Evolutionary conservation across 306 rosid genomes (phyloP), one percentile per base, ranked within the genome.

Genomic region (Vigna trinervia): DNA sequence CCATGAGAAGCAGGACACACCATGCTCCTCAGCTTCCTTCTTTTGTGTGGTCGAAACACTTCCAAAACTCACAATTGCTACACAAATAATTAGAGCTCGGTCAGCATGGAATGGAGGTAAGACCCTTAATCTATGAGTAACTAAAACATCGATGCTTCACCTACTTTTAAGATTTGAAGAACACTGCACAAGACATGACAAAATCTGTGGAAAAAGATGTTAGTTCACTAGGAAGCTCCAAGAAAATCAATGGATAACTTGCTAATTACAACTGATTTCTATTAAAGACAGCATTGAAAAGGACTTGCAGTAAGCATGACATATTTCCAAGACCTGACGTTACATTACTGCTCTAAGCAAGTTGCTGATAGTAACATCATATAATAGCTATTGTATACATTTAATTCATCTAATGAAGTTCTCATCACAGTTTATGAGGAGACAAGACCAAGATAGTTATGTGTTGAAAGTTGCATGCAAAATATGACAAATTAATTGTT

Each of bases 1-100:
- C 98, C 97, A 95, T n/a, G 97, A 90, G 84, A 87, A 95, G 84
- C 97, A 92, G 43, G 96, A 86, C 3, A 84, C 86, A 36, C 97
- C 97, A 45, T 38, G 69, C 48, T 85, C 89, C 82, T 89, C 93
- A n/a, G 97, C 96, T 90, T 92, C 93, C 80, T 90, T 84, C 91
- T 90, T 92, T 82, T 89, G 97, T 4, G 81, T 0, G 34, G 82
- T 83, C 12, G 97, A 89, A 65, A 92, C 76, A 78, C 83, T 85
- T 58, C 86, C 87, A 83, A 95, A 95, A 66, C 97, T 92, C 83
- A 95, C 93, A 78, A 95, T 92, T 60, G 92, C 99, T 95, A 80
- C 75, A 82, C 50, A 84, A 81, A 64, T 51, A 54, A 73, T 79
- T 15, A 71, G 19, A 69, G 50, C 39, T 84, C 69, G 54, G 71